phyloP scores from a whole-genome alignment of 2,329 filamentous ascomycete species.

The Orbilia oligospora region DNA sequence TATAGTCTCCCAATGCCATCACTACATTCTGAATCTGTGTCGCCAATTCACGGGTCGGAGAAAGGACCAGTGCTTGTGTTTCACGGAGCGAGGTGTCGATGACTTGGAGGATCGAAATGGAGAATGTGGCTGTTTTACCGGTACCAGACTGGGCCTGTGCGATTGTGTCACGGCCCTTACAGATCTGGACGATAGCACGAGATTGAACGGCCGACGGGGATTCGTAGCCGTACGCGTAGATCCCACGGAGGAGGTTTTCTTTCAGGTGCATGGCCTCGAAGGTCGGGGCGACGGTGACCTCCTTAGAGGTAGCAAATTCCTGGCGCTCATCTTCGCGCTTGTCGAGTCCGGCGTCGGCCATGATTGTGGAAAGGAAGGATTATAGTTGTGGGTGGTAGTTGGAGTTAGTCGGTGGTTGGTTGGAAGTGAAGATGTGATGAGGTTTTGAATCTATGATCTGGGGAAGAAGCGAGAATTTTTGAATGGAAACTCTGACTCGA shows the following conservation, averaged over 20 bases:
- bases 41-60: conserved; percentile 94
- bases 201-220: conserved; percentile 98
- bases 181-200: conserved; percentile 97
- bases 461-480: conserved; percentile 60
- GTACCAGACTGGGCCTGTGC: conserved; percentile 97
- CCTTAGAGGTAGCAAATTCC: conserved; percentile 98
- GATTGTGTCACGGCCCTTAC: conserved; percentile 98
- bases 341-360: conserved; percentile 89
- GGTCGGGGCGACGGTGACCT: conserved; percentile 93
- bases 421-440: conserved; percentile 9
- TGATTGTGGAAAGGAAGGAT: conserved; percentile 69
- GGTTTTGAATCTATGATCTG: conserved; percentile 26
- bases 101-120: conserved; percentile 94
- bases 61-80: conserved; percentile 94
- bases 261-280: conserved; percentile 98
- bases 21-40: conserved; percentile 99
- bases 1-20: conserved; percentile 99
- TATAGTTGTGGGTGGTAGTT: conserved; percentile 28
- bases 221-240: conserved; percentile 99
- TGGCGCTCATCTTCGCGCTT: conserved; percentile 95
- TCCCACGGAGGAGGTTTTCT: conserved; percentile 93
- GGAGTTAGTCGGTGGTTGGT: not conserved
- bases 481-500: conserved; percentile 17
- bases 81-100: conserved; percentile 94
- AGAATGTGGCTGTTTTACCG: conserved; percentile 96